Base-by-base conservation (phyloP, 768 basidiomycete genomes). In the Erythrobasidium yunnanense region DNA sequence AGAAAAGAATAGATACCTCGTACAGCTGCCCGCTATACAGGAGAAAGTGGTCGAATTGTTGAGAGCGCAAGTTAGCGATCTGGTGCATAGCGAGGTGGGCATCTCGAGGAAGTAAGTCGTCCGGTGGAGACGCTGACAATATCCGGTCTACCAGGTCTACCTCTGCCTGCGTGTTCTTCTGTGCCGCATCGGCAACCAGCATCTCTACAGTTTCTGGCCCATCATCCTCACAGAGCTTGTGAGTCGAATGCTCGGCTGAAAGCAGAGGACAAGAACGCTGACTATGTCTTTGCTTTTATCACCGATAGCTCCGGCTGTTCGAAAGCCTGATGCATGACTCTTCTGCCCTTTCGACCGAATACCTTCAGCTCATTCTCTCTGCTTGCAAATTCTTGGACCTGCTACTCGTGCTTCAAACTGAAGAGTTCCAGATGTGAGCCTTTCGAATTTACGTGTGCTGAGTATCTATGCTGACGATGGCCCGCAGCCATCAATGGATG, bases 121-220 rank as follows among this genome's bases (percentile, higher is more conserved):
- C 51, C 4, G 65, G 11, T 27, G n/a, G 22, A 6, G 15, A 32
- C 15, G 17, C 18, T 27, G 53, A 18, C 25, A 8, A 1, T 5
- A 6, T n/a, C 0, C 25, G 5, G 7, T 1, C 15, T 23, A 13
- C 18, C 55, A 79, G 79, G 78, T 80, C 7, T 99, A 90, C 75
- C 81, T 97, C 15, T 96, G 91, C 73, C 83, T 97, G 53, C 82
- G 95, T 11, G 87, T 96, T 1, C 77, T 97, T 20, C 81, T 97
- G 49, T 96, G 90, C 74, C 84, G 95, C 17, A 80, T 97, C 54
- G 88, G 88, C 3, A 82, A 87, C 1, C 89, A 92, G 73, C 95
- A 93, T 73, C 74, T 99, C 72, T 86, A 87, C 7, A 92, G 90
- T 71, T 89, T 97, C 76, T 97, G 95, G 93, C 93, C 95, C 0